Evolutionary conservation across 306 rosid genomes (phyloP), one percentile per base, ranked within the genome.

Genomic region (Prunus mira): DNA sequence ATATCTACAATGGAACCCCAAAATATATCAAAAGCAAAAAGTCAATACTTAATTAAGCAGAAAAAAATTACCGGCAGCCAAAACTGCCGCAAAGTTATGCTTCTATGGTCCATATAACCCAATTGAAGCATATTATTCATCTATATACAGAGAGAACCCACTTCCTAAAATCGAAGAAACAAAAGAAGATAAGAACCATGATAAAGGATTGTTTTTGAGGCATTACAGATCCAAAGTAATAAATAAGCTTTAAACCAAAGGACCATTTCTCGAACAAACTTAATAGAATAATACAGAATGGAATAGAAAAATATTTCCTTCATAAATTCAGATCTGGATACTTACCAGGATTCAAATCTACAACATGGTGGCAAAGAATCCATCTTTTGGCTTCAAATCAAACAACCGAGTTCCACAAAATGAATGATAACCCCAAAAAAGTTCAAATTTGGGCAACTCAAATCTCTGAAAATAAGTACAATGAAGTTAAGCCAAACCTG

Each of bases 281-380:
- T 74, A 74, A 69, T 2, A 62, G 7, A 76, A 43, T 12, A 34
- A 71, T 25, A 51, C 41, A 54, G 19, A 74, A 80, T 22, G 18
- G 22, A 67, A 57, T 24, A 62, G 55, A 64, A 56, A 69, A 47
- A 38, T 57, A 83, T 75, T 71, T 73, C 43, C 78, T 81, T 54
- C 27, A 56, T 20, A 84, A 56, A 74, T 85, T 89, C 89, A 91
- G 96, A 93, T 93, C 94, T 86, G 91, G 77, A 63, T 62, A 85
- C 96, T 89, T 82, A 89, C 96, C 49, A 41, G 79, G 82, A 77
- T 73, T 76, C 84, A 82, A 83, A 81, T 82, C 87, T 84, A 78
- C 67, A 61, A 64, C 78, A 76, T 47, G 69, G 66, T 63, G 72
- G 65, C 78, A 43, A 30, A 73, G 80, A 87, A 80, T 86, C 86